These are phyloP conservation scores for Lentinula guzmanii DNA, from an alignment of 768 basidiomycete species.

Conservation along the genomic window DNA sequence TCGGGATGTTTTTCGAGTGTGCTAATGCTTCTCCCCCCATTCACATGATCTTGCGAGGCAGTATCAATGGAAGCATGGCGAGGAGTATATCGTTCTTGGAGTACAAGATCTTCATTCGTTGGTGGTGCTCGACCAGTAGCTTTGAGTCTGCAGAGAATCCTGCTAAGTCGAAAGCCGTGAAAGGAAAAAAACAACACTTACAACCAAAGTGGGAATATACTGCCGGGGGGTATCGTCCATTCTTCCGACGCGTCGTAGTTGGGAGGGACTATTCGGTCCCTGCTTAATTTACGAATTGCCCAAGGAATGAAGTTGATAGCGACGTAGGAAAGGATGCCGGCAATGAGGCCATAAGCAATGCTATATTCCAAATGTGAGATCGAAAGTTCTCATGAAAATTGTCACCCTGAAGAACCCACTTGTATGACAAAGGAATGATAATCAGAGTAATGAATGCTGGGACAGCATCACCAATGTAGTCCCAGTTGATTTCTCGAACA, in stretches of 20 bases:
- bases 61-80: conserved; percentile 27
- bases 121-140: conserved; percentile 12
- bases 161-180: neutral
- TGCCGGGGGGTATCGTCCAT: conserved; percentile 69
- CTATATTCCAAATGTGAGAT: conserved; percentile 24
- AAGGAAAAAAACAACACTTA: conserved; percentile 20
- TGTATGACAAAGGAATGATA: conserved; percentile 73
- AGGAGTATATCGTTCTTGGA: conserved; percentile 19
- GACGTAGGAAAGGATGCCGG: conserved; percentile 66
- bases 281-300: conserved; percentile 43
- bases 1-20: conserved; percentile 5
- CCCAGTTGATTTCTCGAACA: conserved; percentile 84
- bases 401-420: conserved; percentile 34
- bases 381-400: neutral
- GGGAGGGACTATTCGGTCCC: conserved; percentile 59
- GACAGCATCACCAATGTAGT: conserved; percentile 81
- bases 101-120: conserved; percentile 20
- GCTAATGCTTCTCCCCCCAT: conserved; percentile 13
- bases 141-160: conserved; percentile 15
- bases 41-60: conserved; percentile 19
- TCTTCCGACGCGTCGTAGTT: conserved; percentile 59
- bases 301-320: conserved; percentile 69
- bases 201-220: conserved; percentile 67
- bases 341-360: conserved; percentile 87
- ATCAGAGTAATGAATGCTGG: conserved; percentile 82